Percentiles rank a stretch among this genome's conserved stretches.
These are phyloP conservation scores for Gigaspora rosea DNA, from an alignment of 192 early-diverging fungal genomes.

Conservation along the genomic window DNA sequence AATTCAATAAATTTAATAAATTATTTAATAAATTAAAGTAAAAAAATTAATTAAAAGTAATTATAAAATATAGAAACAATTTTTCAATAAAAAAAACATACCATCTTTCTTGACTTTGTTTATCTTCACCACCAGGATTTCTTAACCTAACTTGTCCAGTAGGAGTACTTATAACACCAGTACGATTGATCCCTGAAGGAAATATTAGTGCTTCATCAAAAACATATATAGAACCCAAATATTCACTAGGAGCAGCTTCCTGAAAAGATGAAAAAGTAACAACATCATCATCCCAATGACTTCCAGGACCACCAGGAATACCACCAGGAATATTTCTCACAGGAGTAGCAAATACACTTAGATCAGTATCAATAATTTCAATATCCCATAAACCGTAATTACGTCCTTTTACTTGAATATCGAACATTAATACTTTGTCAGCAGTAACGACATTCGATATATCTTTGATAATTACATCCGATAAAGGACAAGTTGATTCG, in stretches of 20 bases:
- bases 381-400: slow-evolving; percentile 64
- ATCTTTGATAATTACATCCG: slow-evolving; percentile 46
- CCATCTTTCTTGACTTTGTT: slow-evolving; percentile 17
- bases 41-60: not conserved
- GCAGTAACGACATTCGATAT: slow-evolving; percentile 64
- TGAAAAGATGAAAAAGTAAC: not conserved
- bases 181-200: slow-evolving; percentile 21
- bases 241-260: slow-evolving; percentile 20
- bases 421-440: slow-evolving; percentile 69
- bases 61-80: too few species aligned
- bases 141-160: slow-evolving; percentile 7
- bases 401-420: slow-evolving; percentile 57
- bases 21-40: not conserved
- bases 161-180: not conserved
- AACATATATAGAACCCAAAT: slow-evolving; percentile 20
- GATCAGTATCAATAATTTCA: slow-evolving; percentile 54
- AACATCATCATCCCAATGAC: slow-evolving; percentile 2
- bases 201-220: slow-evolving; percentile 35
- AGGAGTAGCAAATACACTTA: slow-evolving; percentile 66
- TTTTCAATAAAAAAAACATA: not conserved
- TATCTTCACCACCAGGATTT: slow-evolving; percentile 24
- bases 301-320: slow-evolving; percentile 29
- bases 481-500: slow-evolving; percentile 49
- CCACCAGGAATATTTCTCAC: slow-evolving; percentile 31
- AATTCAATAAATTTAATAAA: not conserved